These are phyloP conservation scores for Bremia lactucae DNA, from an alignment of 352 stramenopile species.

Conservation along the genomic window DNA sequence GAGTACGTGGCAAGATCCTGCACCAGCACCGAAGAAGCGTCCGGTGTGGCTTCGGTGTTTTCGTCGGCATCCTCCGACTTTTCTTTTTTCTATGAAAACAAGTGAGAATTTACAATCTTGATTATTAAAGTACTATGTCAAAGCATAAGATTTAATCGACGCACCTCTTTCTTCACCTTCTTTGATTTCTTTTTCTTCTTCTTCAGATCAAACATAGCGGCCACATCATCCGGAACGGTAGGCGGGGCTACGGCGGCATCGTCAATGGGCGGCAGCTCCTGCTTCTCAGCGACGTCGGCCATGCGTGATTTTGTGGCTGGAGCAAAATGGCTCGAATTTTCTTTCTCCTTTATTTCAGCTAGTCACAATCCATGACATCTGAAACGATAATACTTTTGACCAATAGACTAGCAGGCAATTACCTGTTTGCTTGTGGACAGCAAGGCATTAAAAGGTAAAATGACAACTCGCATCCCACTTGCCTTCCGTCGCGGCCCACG, in stretches of 20 bases:
- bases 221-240: conserved; percentile 72
- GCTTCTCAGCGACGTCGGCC: conserved; percentile 49
- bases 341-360: conserved; percentile 11
- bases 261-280: conserved; percentile 22
- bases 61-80: conserved; percentile 21
- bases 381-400: conserved; percentile 8
- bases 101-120: not conserved
- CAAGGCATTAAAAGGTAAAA: conserved; percentile 18
- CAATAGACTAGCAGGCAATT: conserved; percentile 4
- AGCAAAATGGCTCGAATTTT: conserved; percentile 9
- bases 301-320: conserved; percentile 27
- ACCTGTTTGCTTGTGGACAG: conserved; percentile 11
- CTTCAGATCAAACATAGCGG: conserved; percentile 84
- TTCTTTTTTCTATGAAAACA: conserved; percentile 45
- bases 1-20: conserved; percentile 89
- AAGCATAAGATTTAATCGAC: not conserved
- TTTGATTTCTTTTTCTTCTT: conserved; percentile 91
- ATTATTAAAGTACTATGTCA: conserved; percentile 11
- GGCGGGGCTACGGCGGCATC: conserved; percentile 34
- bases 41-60: conserved; percentile 18
- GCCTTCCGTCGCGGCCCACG: conserved; percentile 67
- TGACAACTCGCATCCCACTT: conserved; percentile 67
- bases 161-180: conserved; percentile 82
- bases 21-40: conserved; percentile 48
- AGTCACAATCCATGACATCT: not conserved